Base-by-base conservation (phyloP, 2,329 filamentous ascomycete species). In the Penicillium freii region DNA sequence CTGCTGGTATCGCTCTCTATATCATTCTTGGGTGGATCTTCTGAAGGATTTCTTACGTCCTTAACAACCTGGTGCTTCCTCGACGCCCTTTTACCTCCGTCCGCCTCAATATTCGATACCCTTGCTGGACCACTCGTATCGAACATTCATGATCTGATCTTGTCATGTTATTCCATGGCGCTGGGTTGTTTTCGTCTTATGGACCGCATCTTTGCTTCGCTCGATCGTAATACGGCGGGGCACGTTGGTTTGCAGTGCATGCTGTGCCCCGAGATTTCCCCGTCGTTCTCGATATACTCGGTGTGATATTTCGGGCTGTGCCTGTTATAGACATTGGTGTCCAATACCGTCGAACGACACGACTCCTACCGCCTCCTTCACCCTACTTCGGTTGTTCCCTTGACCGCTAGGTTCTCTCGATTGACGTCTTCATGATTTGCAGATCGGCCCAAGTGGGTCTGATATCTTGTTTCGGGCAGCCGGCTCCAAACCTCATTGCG, bases 1-100 rank as follows among this genome's bases (percentile, higher is more conserved):
- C 78, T 7, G 75, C 79, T 9, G 87, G 95, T 46, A 67, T 97
- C 52, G 75, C 92, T 56, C 70, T 96, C 39, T 97, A 90, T 76
- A 92, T 92, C 71, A 77, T 88, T 13, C 77, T 82, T 65, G 84
- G 84, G 64, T 80, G 87, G 73, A 78, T 91, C 54, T 84, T 90
- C 42, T 77, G 60, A 63, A 34, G 49, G 23, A 8, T 2, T 13
- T 7, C 4, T 9, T 19, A 10, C 13, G 13, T 46, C 31, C 4
- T 36, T 29, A 1, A 1, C 40, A 31, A 15, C 40, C 40, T 27
- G 5, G 43, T 21, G 33, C 50, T 34, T 33, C 33, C 27, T 49
- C 48, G 19, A 13, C 43, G 19, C n/a, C 27, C 43, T 15, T 39
- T 23, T 21, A n/a, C 29, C 21, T 23, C 25, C 31, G 31, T 17